A percentile compares a stretch with the other conserved stretches of the same genome.
Evolutionary conservation across 164 flowering plant genomes (phyloP).

Genomic region (Aristolochia contorta): DNA sequence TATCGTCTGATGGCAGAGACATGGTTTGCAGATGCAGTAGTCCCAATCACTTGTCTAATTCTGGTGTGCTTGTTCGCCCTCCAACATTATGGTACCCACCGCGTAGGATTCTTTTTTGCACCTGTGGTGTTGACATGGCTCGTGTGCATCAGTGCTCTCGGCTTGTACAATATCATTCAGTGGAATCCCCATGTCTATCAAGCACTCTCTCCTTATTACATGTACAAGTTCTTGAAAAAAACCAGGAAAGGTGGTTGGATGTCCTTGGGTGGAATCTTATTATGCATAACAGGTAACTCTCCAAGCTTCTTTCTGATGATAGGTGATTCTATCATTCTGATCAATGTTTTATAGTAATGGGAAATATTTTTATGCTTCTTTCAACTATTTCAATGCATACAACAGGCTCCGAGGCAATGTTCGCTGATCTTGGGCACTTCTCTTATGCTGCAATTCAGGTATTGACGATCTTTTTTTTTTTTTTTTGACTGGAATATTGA

Average conservation of each 20-base stretch:
- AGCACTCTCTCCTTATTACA: constrained; percentile 94
- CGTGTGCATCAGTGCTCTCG: constrained; percentile 78
- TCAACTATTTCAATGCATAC: background rate
- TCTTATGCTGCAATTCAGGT: constrained; percentile 54
- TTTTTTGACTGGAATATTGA: too few species aligned
- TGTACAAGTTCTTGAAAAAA: constrained; percentile 85
- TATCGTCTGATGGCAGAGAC: background rate
- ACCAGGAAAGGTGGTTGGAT: constrained; percentile 86
- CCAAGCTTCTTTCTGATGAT: too few species aligned
- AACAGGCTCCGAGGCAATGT: constrained; percentile 70
- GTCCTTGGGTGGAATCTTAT: constrained; percentile 86
- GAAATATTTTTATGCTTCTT: too few species aligned
- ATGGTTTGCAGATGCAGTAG: constrained; percentile 61
- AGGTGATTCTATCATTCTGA: too few species aligned
- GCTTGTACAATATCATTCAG: constrained; percentile 67
- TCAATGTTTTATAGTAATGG: too few species aligned
- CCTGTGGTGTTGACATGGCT: constrained; percentile 82
- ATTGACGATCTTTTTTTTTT: too few species aligned
- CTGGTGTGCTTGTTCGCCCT: constrained; percentile 67
- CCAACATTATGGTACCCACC: constrained; percentile 88
- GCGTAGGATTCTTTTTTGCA: constrained; percentile 80
- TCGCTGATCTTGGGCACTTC: constrained; percentile 65
- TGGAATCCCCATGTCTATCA: constrained; percentile 81
- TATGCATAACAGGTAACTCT: constrained; percentile 91
- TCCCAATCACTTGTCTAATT: constrained; percentile 76